Conservation (phyloP, 2,329 filamentous ascomycete species). For the Xylaria sp. region DNA sequence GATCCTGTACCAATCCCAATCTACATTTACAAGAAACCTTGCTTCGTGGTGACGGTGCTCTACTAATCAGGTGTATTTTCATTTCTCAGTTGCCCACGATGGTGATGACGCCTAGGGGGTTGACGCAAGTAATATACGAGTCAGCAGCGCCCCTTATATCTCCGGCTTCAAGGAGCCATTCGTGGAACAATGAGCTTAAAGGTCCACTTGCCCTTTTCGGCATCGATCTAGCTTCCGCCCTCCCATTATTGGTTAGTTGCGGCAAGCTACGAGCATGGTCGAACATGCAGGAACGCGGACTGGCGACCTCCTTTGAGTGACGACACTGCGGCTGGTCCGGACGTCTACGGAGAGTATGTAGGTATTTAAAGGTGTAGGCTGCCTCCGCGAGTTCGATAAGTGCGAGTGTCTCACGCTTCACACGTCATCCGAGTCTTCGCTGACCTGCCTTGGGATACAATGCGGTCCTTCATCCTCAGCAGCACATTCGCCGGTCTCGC, state of each 20-base stretch:
- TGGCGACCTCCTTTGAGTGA: constrained; percentile 31
- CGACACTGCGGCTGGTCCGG: not conserved
- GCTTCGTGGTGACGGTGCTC: not conserved
- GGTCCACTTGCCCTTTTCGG: constrained; percentile 34
- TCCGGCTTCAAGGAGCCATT: constrained; percentile 14
- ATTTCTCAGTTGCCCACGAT: not conserved
- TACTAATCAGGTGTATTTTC: not conserved
- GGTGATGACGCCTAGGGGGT: not conserved
- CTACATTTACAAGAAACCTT: not conserved
- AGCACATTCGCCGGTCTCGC: constrained; percentile 30
- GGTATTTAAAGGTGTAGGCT: constrained; percentile 27
- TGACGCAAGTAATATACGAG: not conserved
- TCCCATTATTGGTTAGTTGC: constrained; percentile 35
- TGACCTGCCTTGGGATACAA: constrained; percentile 27
- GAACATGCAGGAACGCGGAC: constrained; percentile 28
- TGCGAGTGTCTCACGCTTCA: constrained; percentile 9
- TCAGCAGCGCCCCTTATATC: constrained; percentile 7
- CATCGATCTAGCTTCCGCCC: constrained; percentile 27
- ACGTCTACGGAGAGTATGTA: not conserved
- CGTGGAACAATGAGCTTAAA: constrained; percentile 29
- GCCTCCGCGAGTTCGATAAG: not conserved
- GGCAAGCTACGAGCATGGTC: constrained; percentile 7
- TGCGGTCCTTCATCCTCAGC: constrained; percentile 34
- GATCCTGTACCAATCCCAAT: not conserved
- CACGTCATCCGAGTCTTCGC: constrained; percentile 7